Percentiles rank a stretch among this genome's conserved stretches.
These are phyloP conservation scores for Epichloe gansuensis DNA, from an alignment of 2,329 filamentous ascomycete species.

Conservation along the genomic window DNA sequence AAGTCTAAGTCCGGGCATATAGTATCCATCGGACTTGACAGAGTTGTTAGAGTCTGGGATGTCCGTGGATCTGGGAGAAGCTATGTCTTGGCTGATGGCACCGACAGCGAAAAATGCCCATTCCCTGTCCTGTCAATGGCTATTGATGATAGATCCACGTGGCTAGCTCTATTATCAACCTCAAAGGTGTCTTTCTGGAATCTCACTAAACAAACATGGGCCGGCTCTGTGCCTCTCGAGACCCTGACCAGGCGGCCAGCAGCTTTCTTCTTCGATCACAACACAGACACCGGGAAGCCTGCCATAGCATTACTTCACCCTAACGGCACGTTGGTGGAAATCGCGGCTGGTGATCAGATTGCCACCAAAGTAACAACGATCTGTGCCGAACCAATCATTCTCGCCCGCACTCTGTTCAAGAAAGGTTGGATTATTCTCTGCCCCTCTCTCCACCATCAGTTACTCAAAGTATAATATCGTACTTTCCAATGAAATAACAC, in stretches of 20 bases:
- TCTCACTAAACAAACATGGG: conserved; percentile 43
- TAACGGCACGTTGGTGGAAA: conserved; percentile 50
- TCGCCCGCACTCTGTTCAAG: conserved; percentile 33
- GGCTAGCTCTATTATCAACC: conserved; percentile 54
- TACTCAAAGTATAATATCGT: not conserved
- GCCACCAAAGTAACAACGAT: conserved; percentile 30
- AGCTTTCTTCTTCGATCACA: conserved; percentile 50
- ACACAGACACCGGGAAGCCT: conserved; percentile 23
- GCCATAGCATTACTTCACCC: conserved; percentile 49
- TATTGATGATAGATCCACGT: conserved; percentile 51
- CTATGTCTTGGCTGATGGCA: conserved; percentile 30
- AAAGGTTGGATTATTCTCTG: conserved; percentile 23
- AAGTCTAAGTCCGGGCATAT: conserved; percentile 53
- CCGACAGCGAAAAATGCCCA: conserved; percentile 28
- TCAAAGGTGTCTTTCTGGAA: conserved; percentile 48
- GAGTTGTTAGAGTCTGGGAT: conserved; percentile 55
- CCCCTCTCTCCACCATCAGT: not conserved
- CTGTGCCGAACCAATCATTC: conserved; percentile 40
- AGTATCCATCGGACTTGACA: conserved; percentile 59
- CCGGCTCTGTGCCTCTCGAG: conserved; percentile 40
- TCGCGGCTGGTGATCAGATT: conserved; percentile 31
- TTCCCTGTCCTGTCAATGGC: conserved; percentile 52
- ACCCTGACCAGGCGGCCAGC: conserved; percentile 40
- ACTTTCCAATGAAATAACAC: not conserved
- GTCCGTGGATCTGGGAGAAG: conserved; percentile 31